Percentiles rank a stretch among this genome's conserved stretches.
These are phyloP conservation scores for Paragyromitra xinjiangensis DNA, from an alignment of 495 filamentous ascomycete species.

Conservation along the genomic window DNA sequence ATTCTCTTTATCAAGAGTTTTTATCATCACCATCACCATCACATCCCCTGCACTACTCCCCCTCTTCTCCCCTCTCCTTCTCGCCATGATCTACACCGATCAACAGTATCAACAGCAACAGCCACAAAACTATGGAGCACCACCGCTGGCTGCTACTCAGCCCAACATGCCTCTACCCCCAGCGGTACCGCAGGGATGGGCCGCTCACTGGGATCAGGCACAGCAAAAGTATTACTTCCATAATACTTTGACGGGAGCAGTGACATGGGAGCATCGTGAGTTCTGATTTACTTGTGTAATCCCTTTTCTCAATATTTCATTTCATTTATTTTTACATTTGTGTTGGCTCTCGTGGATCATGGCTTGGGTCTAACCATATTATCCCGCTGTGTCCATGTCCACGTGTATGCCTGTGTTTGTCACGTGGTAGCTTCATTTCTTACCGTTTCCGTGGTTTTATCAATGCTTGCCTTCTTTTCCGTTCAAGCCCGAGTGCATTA, in stretches of 20 bases:
- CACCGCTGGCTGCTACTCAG: not conserved
- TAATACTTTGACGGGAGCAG: conserved; percentile 30
- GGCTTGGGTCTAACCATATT: too few species aligned
- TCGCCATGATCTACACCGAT: conserved; percentile 23
- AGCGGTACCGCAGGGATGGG: conserved; percentile 36
- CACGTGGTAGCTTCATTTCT: not conserved
- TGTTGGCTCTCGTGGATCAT: too few species aligned
- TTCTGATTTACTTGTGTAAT: not conserved
- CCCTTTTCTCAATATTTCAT: not conserved
- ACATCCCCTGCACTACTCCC: not conserved
- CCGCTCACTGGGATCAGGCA: conserved; percentile 40
- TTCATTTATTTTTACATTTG: not conserved
- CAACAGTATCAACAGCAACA: conserved; percentile 19
- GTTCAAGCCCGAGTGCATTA: not conserved
- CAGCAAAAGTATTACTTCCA: conserved; percentile 48
- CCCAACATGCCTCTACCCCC: conserved; percentile 15
- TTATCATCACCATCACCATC: not conserved
- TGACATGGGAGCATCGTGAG: conserved; percentile 44
- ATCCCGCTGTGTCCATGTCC: too few species aligned
- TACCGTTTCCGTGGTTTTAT: not conserved
- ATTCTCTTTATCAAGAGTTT: not conserved
- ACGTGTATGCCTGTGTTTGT: not conserved
- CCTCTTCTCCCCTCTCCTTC: conserved; percentile 1
- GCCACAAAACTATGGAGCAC: conserved; percentile 10
- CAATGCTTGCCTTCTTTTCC: not conserved